A percentile compares a stretch with the other conserved stretches of the same genome.
Evolutionary conservation across 2,329 filamentous ascomycete species (phyloP).

Genomic region (Pseudocercospora macadamiae): DNA sequence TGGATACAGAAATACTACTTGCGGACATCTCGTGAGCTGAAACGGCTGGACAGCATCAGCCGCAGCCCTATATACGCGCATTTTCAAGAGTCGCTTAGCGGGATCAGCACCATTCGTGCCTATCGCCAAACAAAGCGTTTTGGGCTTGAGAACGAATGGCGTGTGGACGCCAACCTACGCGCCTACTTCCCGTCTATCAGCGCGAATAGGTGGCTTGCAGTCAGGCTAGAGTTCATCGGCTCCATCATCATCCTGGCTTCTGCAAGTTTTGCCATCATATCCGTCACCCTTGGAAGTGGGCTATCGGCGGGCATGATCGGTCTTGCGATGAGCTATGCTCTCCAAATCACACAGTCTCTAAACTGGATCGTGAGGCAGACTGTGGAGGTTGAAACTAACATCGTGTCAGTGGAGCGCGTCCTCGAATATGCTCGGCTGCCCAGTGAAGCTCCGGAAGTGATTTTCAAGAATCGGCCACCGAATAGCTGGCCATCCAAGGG

Average conservation of each 20-base stretch:
- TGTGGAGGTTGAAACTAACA: conserved; percentile 99
- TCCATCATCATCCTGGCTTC: conserved; percentile 89
- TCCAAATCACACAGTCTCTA: conserved; percentile 94
- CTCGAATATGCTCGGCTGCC: conserved; percentile 91
- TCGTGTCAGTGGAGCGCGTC: conserved; percentile 96
- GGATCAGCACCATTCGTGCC: conserved; percentile 91
- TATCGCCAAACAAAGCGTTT: conserved; percentile 89
- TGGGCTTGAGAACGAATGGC: conserved; percentile 92
- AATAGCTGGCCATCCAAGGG: conserved; percentile 91
- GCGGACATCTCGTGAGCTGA: conserved; percentile 91
- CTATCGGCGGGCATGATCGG: conserved; percentile 79
- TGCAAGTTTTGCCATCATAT: conserved; percentile 78
- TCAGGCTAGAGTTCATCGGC: conserved; percentile 93
- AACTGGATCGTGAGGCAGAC: conserved; percentile 99
- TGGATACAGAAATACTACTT: conserved; percentile 98
- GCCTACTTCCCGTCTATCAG: conserved; percentile 97
- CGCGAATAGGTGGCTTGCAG: conserved; percentile 85
- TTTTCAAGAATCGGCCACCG: conserved; percentile 81
- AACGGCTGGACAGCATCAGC: conserved; percentile 91
- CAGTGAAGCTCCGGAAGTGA: conserved; percentile 91
- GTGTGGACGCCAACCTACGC: conserved; percentile 89
- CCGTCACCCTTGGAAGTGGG: conserved; percentile 68
- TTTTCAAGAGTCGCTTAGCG: conserved; percentile 95
- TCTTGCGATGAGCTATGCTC: conserved; percentile 92
- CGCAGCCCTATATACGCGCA: conserved; percentile 96